Base-by-base conservation (phyloP, 352 stramenopile genomes). In the Phytophthora litchii region DNA sequence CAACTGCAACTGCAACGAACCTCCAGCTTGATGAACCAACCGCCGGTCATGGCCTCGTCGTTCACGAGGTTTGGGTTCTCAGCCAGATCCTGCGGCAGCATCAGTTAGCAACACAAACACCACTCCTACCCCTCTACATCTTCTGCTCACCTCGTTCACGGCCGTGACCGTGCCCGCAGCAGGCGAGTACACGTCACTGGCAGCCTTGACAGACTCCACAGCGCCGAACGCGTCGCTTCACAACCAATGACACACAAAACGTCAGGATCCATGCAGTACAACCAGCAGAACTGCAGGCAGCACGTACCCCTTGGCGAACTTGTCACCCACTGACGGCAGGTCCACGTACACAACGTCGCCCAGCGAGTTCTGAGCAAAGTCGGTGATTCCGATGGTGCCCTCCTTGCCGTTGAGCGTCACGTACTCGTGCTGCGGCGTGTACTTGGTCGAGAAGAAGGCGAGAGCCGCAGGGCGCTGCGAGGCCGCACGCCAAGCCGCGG, bases 171-270 rank as follows among this genome's bases (percentile, higher is more conserved):
- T 98, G 58, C 97, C 97, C 38, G 75, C 74, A 17, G 97, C 91
- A 34, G 97, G 97, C 35, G 85, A 78, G 78, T 99, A 99, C 49
- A 99, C 92, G 56, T 99, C 97, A 23, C 88, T 98, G 20, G 97
- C 97, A 42, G 97, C 97, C 87, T 99, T 99, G 45, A 99, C 97
- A 21, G 97, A 99, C 80, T 99, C 97, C 3, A 99, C 97, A 37
- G 91, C 95, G 57, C 95, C 97, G 72, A 99, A 99, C 27, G 78
- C 70, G 27, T 99, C 88, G 37, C 89, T 97, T 46, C 16, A 54
- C 19, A 47, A 42, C 36, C 21, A 60, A 42, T 44, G n/a, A 61
- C 46, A 77, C 50, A 54, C 6, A 38, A 7, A 64, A 45, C 36
- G 13, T 67, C 16, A 69, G 49, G 12, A 68, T 51, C 16, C 42